Base-by-base conservation (phyloP, 1,139 yeast genomes). In the Yamadazyma oceani region DNA sequence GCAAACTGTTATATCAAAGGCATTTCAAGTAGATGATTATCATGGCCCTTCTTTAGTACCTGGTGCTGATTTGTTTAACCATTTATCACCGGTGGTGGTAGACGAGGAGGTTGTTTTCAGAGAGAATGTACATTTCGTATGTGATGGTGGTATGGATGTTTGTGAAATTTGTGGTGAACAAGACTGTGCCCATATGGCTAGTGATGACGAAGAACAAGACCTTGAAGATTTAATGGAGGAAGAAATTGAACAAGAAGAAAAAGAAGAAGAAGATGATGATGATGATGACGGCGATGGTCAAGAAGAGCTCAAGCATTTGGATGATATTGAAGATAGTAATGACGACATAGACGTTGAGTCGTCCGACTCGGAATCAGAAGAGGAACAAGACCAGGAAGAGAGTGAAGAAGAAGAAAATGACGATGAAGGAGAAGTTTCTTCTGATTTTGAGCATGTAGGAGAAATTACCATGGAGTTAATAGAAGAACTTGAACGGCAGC, bases 1-100 rank as follows among this genome's bases (percentile, higher is more conserved):
- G 3, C 78, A 72, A 52, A 73, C 81, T 1, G 80, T 87, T 11
- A 78, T 89, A 0, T 80, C 95, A 1, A 70, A 96, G 42, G 89
- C 90, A 1, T 88, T 89, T 55, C 82, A 81, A 38, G 80, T 90
- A 14, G 97, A 90, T 56, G 73, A 70, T 34, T 88, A 63, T 55
- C 86, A 83, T 50, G 85, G 82, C 19, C 71, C 84, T 28, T 86
- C 85, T 0, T 64, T 90, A 42, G 96, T 89, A 22, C 96, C 97
- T 0, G 90, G 90, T 12, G 97, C 96, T 0, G 96, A 90, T 58
- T 64, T 90, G 35, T 89, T 89, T 63, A 89, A 89, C 49, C 96
- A 88, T 55, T 64, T 76, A 27, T 73, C 74, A 8, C 71, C 67
- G 2, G 34, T 40, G 45, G 8, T 49, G 2, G 51, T 30, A n/a